Percentiles rank a stretch among this genome's conserved stretches.
These are phyloP conservation scores for Maudiozyma turicensis DNA, from an alignment of 805 yeast genomes.

Conservation along the genomic window DNA sequence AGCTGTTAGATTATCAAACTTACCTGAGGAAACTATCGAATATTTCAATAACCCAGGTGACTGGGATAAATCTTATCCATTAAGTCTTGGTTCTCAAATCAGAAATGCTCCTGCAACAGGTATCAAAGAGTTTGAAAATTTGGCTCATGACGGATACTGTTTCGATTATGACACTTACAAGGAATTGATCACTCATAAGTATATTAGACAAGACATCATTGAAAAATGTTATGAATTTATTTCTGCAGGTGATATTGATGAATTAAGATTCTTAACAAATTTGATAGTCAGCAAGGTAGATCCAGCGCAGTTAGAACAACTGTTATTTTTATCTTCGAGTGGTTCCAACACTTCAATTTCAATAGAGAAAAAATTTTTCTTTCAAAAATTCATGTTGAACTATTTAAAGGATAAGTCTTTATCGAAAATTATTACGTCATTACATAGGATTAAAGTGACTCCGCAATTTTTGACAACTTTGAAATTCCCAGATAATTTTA, in stretches of 20 bases:
- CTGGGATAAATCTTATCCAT: constrained; percentile 28
- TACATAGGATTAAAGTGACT: not conserved
- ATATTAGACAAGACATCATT: constrained; percentile 15
- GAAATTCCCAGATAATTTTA: constrained; percentile 23
- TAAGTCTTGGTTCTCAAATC: constrained; percentile 20
- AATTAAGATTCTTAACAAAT: constrained; percentile 15
- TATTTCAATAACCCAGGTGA: constrained; percentile 26
- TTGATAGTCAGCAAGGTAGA: constrained; percentile 8
- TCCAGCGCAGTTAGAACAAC: constrained; percentile 7
- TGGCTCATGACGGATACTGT: constrained; percentile 19
- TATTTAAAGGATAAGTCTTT: constrained; percentile 19
- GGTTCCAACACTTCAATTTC: not conserved
- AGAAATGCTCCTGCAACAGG: constrained; percentile 20
- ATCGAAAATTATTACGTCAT: constrained; percentile 15
- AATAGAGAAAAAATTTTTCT: constrained; percentile 1
- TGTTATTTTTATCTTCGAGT: not conserved
- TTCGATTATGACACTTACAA: constrained; percentile 28
- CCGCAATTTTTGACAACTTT: constrained; percentile 11
- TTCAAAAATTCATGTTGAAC: constrained; percentile 11
- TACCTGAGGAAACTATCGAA: constrained; percentile 17
- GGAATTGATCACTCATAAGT: constrained; percentile 13
- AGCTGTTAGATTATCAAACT: constrained; percentile 18
- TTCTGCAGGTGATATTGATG: constrained; percentile 10
- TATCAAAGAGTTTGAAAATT: constrained; percentile 19
- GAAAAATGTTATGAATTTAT: constrained; percentile 7